These are phyloP conservation scores for Evansstolkia leycettana DNA, from an alignment of 495 filamentous ascomycete species.

Conservation along the genomic window DNA sequence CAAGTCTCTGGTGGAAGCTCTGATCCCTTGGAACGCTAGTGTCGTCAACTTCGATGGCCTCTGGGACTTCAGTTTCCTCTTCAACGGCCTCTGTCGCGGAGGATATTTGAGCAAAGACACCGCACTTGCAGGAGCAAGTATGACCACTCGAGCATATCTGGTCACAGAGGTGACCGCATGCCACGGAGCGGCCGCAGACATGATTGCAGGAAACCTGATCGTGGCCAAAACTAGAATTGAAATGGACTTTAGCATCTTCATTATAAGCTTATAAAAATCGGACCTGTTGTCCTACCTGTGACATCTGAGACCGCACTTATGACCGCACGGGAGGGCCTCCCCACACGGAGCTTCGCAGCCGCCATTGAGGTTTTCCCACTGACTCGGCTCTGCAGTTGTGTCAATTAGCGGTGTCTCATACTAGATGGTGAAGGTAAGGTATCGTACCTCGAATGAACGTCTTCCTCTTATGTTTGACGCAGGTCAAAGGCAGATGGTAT, in stretches of 20 bases:
- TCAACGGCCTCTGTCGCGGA: not conserved
- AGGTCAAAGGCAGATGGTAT: slow-evolving; percentile 24
- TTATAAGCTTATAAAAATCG: not conserved
- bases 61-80: not conserved
- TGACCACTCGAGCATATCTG: slow-evolving; percentile 8
- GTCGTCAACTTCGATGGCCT: not conserved
- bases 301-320: slow-evolving; percentile 24
- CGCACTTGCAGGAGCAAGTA: slow-evolving; percentile 9
- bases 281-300: slow-evolving; percentile 20
- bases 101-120: not conserved
- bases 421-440: not conserved
- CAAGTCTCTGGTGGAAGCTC: not conserved
- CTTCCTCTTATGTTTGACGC: slow-evolving; percentile 22
- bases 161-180: slow-evolving; percentile 20
- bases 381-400: not conserved
- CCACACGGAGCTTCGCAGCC: slow-evolving; percentile 31
- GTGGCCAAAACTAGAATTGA: slow-evolving; percentile 17
- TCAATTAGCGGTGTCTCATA: not conserved
- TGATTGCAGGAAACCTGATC: slow-evolving; percentile 15
- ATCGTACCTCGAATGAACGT: slow-evolving; percentile 19
- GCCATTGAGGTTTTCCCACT: slow-evolving; percentile 1
- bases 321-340: slow-evolving; percentile 25
- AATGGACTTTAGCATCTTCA: not conserved
- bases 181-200: slow-evolving; percentile 13
- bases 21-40: not conserved